Conservation (phyloP, 805 yeast species). For the Suhomyces kilbournensis region DNA sequence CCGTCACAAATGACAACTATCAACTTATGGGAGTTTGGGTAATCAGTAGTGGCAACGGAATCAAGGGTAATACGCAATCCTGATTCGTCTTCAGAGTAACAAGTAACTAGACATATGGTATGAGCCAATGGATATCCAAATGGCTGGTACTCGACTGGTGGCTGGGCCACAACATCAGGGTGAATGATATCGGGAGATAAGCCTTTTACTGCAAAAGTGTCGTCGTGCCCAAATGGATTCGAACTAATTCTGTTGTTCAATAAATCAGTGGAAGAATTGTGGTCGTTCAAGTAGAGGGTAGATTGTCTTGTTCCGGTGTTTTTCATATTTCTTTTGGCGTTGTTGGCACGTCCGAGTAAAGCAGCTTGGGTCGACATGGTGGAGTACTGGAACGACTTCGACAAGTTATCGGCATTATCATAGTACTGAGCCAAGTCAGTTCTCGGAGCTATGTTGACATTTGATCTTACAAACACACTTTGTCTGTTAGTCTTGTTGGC, state of each 20-base stretch:
- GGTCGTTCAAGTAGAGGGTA: slow-evolving; percentile 27
- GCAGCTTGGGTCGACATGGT: slow-evolving; percentile 70
- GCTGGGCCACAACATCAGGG: slow-evolving; percentile 85
- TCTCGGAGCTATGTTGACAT: slow-evolving; percentile 33
- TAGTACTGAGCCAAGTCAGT: slow-evolving; percentile 35
- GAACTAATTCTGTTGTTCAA: slow-evolving; percentile 26
- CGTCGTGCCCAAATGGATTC: slow-evolving; percentile 36
- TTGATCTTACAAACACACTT: slow-evolving; percentile 38
- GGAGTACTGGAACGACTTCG: slow-evolving; percentile 45
- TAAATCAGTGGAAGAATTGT: slow-evolving; percentile 33
- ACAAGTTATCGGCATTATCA: slow-evolving; percentile 30
- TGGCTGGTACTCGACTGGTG: slow-evolving; percentile 86
- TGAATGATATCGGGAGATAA: slow-evolving; percentile 60
- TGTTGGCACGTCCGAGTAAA: slow-evolving; percentile 18
- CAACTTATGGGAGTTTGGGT: slow-evolving; percentile 91
- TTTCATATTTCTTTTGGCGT: slow-evolving; percentile 9
- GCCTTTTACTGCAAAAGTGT: slow-evolving; percentile 38
- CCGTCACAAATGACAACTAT: slow-evolving; percentile 91
- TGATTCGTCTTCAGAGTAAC: slow-evolving; percentile 88
- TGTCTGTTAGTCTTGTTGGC: slow-evolving; percentile 36
- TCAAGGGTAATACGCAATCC: slow-evolving; percentile 88
- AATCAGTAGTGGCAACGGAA: slow-evolving; percentile 91
- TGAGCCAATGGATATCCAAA: slow-evolving; percentile 71
- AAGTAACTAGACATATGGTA: slow-evolving; percentile 59
- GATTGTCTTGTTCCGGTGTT: slow-evolving; percentile 25